Base-by-base conservation (phyloP, 352 stramenopile genomes). In the Pythium folliculosum region DNA sequence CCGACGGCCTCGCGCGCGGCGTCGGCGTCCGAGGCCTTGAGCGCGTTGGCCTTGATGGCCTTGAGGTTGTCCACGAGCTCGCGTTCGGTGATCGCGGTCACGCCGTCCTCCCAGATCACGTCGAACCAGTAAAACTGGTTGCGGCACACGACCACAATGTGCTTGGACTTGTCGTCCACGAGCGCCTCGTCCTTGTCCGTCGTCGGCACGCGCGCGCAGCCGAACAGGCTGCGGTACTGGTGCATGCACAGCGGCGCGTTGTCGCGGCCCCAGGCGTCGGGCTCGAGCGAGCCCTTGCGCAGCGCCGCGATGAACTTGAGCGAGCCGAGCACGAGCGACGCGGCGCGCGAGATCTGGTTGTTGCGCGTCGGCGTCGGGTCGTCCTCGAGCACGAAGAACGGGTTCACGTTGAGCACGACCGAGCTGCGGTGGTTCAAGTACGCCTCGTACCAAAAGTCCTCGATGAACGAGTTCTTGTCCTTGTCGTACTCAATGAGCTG, bases 121-220 rank as follows among this genome's bases (percentile, higher is more conserved):
- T 97, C 88, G 72, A 99, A 98, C 79, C 92, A 98, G 80, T 98
- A 99, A 57, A 99, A 92, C 72, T 98, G 94, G 75, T 97, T 97
- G 53, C 87, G 80, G 64, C 89, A 97, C 64, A 98, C 70, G 14
- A 99, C 90, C 7, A 97, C 91, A 19, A 99, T 87, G 77, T 99
- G 96, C 64, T 89, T 96, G 35, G 84, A 92, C 62, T 84, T 70
- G 22, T 82, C 70, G 54, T 93, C 80, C 23, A 98, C 88, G 21
- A 93, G 77, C 60, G 97, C 91, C 38, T 89, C 82, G 63, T 94
- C 84, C 23, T 81, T 73, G 37, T 73, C 74, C 13, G 75, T 73
- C 21, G 88, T 89, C 3, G 96, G 95, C 55, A 97, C 75, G 23
- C 96, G 88, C 57, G 84, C 82, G 45, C 86, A 92, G 48, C 88